phyloP scores from a whole-genome alignment of 1,284 basidiomycete species.

The Rhodotorula sp. region DNA sequence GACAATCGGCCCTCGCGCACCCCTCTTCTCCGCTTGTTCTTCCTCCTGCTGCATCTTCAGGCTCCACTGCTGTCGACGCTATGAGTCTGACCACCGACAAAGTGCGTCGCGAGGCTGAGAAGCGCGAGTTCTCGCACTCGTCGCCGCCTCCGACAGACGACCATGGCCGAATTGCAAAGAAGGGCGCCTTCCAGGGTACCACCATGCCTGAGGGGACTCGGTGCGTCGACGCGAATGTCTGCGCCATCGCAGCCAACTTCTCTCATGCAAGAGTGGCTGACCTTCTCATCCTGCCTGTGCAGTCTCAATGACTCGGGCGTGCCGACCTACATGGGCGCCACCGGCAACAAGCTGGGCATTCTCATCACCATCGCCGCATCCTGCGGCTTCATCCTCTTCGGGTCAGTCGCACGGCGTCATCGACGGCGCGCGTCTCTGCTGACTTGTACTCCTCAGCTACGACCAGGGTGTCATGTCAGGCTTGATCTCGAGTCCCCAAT shows the following conservation, averaged over 20 bases:
- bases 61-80: not conserved
- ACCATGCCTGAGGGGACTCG: constrained; percentile 1
- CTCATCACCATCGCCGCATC: constrained; percentile 30
- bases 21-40: too few species aligned
- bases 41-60: too few species aligned
- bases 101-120: not conserved
- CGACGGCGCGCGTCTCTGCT: not conserved
- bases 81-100: constrained; percentile 13
- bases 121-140: constrained; percentile 14
- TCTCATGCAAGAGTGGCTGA: not conserved
- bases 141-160: not conserved
- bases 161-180: not conserved
- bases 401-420: constrained; percentile 2
- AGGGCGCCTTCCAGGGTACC: not conserved
- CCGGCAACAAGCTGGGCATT: constrained; percentile 24
- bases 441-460: constrained; percentile 4
- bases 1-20: too few species aligned
- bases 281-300: not conserved
- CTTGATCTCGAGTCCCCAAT: constrained; percentile 27
- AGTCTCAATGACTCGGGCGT: constrained; percentile 14
- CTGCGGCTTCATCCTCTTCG: constrained; percentile 32
- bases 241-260: too few species aligned
- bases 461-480: constrained; percentile 38
- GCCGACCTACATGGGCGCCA: constrained; percentile 26
- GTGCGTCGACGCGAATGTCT: constrained; percentile 1